Percentiles rank a stretch among this genome's conserved stretches.
Conservation (phyloP, 306 rosid species). For the Cucurbita maxima region DNA sequence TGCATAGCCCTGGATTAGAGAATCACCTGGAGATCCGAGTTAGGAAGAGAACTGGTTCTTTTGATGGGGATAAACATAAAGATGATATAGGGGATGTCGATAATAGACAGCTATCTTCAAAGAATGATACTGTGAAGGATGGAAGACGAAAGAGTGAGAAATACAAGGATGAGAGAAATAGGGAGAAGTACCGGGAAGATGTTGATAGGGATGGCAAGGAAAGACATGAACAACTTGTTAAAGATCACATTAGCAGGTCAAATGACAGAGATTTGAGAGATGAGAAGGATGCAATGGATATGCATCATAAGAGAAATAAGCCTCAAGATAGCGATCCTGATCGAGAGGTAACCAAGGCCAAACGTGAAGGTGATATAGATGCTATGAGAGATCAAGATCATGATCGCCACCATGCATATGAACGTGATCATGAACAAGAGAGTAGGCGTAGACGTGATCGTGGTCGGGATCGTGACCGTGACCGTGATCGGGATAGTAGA, state of each 20-base stretch:
- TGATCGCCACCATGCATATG: conserved; percentile 29
- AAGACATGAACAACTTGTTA: conserved; percentile 49
- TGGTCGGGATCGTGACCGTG: conserved; percentile 15
- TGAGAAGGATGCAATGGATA: conserved; percentile 49
- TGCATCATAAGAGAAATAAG: conserved; percentile 62
- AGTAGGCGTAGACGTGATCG: conserved; percentile 25
- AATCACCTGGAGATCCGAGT: conserved; percentile 47
- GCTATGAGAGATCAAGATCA: conserved; percentile 13
- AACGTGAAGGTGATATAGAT: conserved; percentile 23
- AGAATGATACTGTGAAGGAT: conserved; percentile 56
- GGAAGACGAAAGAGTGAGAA: conserved; percentile 70
- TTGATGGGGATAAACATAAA: conserved; percentile 45
- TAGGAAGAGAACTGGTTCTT: conserved; percentile 56
- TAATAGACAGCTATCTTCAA: conserved; percentile 40
- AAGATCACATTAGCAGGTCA: conserved; percentile 49
- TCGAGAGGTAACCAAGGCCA: conserved; percentile 22
- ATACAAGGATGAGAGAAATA: conserved; percentile 68
- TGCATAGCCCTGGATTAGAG: conserved; percentile 59
- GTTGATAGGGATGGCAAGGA: conserved; percentile 63
- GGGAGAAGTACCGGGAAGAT: conserved; percentile 64
- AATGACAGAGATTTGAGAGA: conserved; percentile 67
- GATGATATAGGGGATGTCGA: conserved; percentile 47
- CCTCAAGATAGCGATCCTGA: conserved; percentile 43
- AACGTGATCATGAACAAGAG: conserved; percentile 20
- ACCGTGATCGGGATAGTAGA: conserved; percentile 24